phyloP scores from a whole-genome alignment of 225 moss, liverwort and hornwort genomes.

The Straminergon stramineum region DNA sequence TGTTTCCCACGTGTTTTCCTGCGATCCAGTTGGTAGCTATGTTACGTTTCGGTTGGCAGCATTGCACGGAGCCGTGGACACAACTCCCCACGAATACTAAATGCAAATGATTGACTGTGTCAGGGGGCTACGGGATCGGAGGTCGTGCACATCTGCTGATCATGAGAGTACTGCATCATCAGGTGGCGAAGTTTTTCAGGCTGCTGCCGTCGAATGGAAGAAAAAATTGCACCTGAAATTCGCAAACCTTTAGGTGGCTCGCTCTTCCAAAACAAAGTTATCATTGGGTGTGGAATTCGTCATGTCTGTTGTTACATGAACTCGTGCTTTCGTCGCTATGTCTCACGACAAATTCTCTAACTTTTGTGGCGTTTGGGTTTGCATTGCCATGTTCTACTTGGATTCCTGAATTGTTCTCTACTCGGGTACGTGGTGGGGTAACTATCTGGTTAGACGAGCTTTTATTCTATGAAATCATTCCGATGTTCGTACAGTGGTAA shows the following conservation, averaged over 20 bases:
- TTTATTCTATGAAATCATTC: not conserved
- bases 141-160: not conserved
- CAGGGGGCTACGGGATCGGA: not conserved
- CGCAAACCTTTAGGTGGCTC: not conserved
- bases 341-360: not conserved
- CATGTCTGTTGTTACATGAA: not conserved
- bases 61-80: not conserved
- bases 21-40: not conserved
- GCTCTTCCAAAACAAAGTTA: not conserved
- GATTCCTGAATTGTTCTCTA: not conserved
- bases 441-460: not conserved
- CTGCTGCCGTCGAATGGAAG: not conserved
- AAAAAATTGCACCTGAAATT: not conserved
- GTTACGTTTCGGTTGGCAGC: not conserved
- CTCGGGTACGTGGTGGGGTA: not conserved
- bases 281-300: not conserved
- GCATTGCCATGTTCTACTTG: not conserved
- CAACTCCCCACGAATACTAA: constrained; percentile 3
- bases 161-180: not conserved
- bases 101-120: constrained; percentile 15
- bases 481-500: not conserved
- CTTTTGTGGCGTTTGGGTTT: not conserved
- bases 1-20: not conserved
- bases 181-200: not conserved
- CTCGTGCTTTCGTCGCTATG: not conserved